Evolutionary conservation across 2,329 filamentous ascomycete species (phyloP).

Genomic region (Pseudogymnoascus destructans): DNA sequence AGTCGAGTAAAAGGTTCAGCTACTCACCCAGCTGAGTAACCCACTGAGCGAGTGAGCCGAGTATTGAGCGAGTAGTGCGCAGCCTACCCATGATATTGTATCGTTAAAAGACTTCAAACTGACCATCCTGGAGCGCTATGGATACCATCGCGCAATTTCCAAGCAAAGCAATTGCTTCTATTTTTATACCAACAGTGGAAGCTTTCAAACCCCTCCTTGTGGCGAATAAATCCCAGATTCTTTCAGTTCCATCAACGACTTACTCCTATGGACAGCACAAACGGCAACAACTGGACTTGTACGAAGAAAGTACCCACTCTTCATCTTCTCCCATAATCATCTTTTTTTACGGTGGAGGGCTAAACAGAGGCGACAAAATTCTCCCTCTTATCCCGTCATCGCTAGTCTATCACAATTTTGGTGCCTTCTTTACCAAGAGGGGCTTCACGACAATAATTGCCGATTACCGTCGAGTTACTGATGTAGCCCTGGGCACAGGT

Average conservation of each 20-base stretch:
- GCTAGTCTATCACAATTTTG: constrained; percentile 23
- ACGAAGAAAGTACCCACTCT: constrained; percentile 11
- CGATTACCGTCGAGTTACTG: constrained; percentile 23
- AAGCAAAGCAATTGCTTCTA: constrained; percentile 12
- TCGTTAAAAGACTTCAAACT: background rate
- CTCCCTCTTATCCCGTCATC: constrained; percentile 12
- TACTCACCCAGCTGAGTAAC: no score
- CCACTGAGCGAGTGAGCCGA: no score
- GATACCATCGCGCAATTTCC: background rate
- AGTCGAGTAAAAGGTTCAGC: no score
- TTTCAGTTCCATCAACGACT: constrained; percentile 16
- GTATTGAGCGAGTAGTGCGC: no score
- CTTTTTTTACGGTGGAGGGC: constrained; percentile 24
- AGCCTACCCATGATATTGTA: background rate
- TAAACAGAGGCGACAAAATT: constrained; percentile 21
- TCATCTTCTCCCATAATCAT: constrained; percentile 20
- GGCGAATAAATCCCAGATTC: constrained; percentile 18
- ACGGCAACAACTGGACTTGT: constrained; percentile 23
- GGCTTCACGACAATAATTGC: constrained; percentile 21
- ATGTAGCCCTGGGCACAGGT: constrained; percentile 10
- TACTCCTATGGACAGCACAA: constrained; percentile 21
- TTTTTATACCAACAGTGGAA: constrained; percentile 18
- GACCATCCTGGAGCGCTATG: background rate
- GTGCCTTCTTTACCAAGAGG: constrained; percentile 20
- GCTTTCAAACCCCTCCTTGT: constrained; percentile 19